Percentiles rank a stretch among this genome's conserved stretches.
These are phyloP conservation scores for Sabuloglossum arenarium DNA, from an alignment of 495 filamentous ascomycete genomes.

Conservation along the genomic window DNA sequence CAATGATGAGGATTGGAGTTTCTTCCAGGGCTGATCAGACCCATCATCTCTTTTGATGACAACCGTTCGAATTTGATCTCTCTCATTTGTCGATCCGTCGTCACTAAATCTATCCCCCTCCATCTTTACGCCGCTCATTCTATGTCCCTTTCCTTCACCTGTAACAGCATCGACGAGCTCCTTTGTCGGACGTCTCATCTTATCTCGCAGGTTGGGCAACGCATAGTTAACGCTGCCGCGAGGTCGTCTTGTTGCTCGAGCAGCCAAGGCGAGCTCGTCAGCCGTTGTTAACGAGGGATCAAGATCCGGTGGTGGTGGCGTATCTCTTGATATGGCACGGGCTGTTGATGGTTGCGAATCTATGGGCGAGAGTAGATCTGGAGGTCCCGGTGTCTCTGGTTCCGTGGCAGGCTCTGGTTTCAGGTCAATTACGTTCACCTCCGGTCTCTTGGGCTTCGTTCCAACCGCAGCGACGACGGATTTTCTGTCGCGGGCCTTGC, in stretches of 20 bases:
- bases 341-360: slow-evolving; percentile 19
- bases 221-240: slow-evolving; percentile 58
- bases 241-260: slow-evolving; percentile 41
- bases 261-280: slow-evolving; percentile 20
- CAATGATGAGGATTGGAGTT: background rate
- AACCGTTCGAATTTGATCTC: slow-evolving; percentile 7
- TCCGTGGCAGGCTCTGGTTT: background rate
- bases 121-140: background rate
- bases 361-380: slow-evolving; percentile 17
- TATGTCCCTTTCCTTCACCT: slow-evolving; percentile 1
- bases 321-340: slow-evolving; percentile 20
- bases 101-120: background rate
- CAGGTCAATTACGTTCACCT: background rate
- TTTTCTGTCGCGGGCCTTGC: background rate
- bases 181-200: slow-evolving; percentile 70
- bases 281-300: slow-evolving; percentile 16
- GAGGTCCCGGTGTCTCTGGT: slow-evolving; percentile 11
- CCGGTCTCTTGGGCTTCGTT: background rate
- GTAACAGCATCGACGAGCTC: slow-evolving; percentile 49
- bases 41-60: slow-evolving; percentile 9
- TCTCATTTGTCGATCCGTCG: background rate
- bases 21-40: background rate
- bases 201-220: slow-evolving; percentile 64
- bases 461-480: background rate
- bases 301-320: slow-evolving; percentile 34